Evolutionary conservation across 176 grass and related monocot genomes (phyloP), one percentile per base, ranked within the genome.

Genomic region (Tillandsia leiboldiana): DNA sequence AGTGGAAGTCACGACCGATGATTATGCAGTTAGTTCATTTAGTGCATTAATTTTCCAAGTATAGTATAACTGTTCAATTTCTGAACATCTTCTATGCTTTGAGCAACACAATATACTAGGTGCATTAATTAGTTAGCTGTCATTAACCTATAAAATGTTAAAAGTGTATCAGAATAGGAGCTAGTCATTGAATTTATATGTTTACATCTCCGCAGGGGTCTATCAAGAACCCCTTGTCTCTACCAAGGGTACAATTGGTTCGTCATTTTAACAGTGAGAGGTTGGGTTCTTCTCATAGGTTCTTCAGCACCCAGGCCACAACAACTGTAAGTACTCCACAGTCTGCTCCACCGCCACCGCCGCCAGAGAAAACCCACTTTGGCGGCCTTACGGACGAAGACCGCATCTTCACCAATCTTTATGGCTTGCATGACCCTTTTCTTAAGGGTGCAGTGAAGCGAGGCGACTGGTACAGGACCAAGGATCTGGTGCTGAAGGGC

Each of bases 381-480:
- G 91, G 84, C 26, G 78, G 64, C 53, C 87, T 96, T 54, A 90
- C 82, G 80, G 87, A 90, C 4, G 86, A 87, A 51, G 91, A 96
- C 57, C 79, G 87, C 53, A 96, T 96, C 84, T 96, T 96, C 74
- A 96, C 91, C 72, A 96, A 96, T 29, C 76, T 96, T 53, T 96
- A 87, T 51, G 91, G 87, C 24, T 50, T 85, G n/a, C 84, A 90
- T 80, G 91, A 96, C 59, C 91, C 91, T 74, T 96, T 96, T 63
- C 84, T 96, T 62, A 96, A 96, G 79, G 91, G 91, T 68, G 87
- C 91, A 26, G 87, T 85, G 84, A 90, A 96, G 75, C 78, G 87
- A 73, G 91, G 91, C 23, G 91, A 96, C 15, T 96, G 87, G 91
- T 50, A 96, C 51, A 86, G 84, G 69, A 90, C 91, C 63, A 96